Evolutionary conservation across 768 basidiomycete genomes (phyloP).

Genomic region (Aureoboletus auriporus): DNA sequence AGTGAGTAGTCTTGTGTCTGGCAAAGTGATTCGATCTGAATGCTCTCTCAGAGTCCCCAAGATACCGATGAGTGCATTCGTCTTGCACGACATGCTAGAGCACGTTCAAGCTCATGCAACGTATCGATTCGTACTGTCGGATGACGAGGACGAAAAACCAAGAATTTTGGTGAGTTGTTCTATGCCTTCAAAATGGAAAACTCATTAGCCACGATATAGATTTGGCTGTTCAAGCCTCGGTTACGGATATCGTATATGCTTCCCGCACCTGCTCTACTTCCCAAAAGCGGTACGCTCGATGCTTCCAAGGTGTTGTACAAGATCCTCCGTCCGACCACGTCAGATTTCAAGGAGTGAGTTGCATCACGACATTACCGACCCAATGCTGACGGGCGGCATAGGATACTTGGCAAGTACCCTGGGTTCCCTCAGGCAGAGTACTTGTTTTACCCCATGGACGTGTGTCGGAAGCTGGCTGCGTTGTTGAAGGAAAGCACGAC

Average conservation of each 20-base stretch:
- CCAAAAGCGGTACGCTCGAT: constrained; percentile 56
- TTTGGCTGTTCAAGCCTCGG: constrained; percentile 94
- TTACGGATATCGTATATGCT: constrained; percentile 75
- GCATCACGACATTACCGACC: background rate
- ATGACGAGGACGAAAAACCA: constrained; percentile 81
- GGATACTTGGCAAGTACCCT: constrained; percentile 65
- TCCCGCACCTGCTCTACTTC: constrained; percentile 49
- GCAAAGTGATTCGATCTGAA: background rate
- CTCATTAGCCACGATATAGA: constrained; percentile 37
- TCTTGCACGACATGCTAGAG: constrained; percentile 89
- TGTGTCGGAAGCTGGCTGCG: constrained; percentile 67
- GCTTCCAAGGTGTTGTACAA: constrained; percentile 87
- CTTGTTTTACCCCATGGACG: constrained; percentile 74
- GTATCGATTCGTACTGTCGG: constrained; percentile 84
- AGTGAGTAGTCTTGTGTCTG: constrained; percentile 44
- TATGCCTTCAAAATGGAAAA: background rate
- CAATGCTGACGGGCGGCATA: constrained; percentile 20
- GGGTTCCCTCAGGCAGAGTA: constrained; percentile 88
- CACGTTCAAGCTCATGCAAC: constrained; percentile 89
- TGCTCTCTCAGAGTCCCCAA: constrained; percentile 28
- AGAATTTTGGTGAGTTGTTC: constrained; percentile 62
- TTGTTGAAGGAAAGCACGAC: constrained; percentile 74
- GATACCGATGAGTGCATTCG: constrained; percentile 78
- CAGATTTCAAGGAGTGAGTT: constrained; percentile 27
- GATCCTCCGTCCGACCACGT: constrained; percentile 54